A percentile compares a stretch with the other conserved stretches of the same genome.
Conservation (phyloP, 768 basidiomycete genomes). For the Russula ochroleuca region DNA sequence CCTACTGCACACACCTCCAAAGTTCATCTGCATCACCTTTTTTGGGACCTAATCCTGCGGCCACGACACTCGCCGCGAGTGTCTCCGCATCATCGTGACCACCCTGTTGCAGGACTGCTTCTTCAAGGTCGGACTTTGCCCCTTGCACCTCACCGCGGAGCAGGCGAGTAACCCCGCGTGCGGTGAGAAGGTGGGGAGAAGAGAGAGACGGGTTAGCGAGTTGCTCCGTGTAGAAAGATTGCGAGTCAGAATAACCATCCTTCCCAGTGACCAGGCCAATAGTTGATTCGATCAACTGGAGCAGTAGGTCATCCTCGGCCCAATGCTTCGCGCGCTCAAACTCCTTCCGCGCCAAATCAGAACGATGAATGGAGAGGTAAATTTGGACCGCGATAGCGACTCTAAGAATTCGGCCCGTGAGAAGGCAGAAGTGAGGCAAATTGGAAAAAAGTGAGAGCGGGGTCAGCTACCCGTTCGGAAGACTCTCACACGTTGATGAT, state of each 20-base stretch:
- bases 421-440: not conserved
- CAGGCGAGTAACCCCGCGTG: slow-evolving; percentile 77
- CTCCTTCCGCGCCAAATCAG: slow-evolving; percentile 82
- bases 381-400: slow-evolving; percentile 81
- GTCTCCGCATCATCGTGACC: slow-evolving; percentile 55
- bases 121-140: slow-evolving; percentile 78
- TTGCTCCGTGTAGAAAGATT: slow-evolving; percentile 77
- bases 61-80: slow-evolving; percentile 62
- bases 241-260: slow-evolving; percentile 53
- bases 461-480: slow-evolving; percentile 10
- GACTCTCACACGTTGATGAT: slow-evolving; percentile 18
- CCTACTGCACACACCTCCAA: slow-evolving; percentile 54
- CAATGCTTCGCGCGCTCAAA: slow-evolving; percentile 78
- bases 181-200: slow-evolving; percentile 68
- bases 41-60: slow-evolving; percentile 56
- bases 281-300: slow-evolving; percentile 85
- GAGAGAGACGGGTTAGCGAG: slow-evolving; percentile 74
- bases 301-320: slow-evolving; percentile 85
- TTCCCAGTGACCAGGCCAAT: slow-evolving; percentile 72
- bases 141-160: slow-evolving; percentile 67
- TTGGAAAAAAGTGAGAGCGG: not conserved
- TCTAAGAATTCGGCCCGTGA: slow-evolving; percentile 39
- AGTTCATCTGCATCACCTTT: slow-evolving; percentile 59
- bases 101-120: slow-evolving; percentile 57
- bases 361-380: slow-evolving; percentile 84